Evolutionary conservation across 1,284 basidiomycete genomes (phyloP).

Genomic region (Tranzscheliella williamsii): DNA sequence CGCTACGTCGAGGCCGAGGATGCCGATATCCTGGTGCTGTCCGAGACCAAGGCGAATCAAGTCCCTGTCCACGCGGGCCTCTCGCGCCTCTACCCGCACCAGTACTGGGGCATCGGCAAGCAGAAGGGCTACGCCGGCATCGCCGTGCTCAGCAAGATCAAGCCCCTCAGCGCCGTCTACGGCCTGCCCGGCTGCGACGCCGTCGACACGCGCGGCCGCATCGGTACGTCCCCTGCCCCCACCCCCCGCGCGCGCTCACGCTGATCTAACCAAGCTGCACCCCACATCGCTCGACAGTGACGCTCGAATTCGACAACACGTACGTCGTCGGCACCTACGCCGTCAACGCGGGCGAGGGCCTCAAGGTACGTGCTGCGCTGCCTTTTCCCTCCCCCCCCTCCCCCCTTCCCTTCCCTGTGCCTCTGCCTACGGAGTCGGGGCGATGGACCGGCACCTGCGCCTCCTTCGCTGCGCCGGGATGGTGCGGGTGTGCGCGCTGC

Average conservation of each 20-base stretch:
- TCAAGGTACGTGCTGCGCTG: slow-evolving; percentile 69
- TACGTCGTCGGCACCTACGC: slow-evolving; percentile 82
- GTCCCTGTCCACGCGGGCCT: slow-evolving; percentile 45
- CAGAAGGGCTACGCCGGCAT: slow-evolving; percentile 69
- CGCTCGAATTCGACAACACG: slow-evolving; percentile 74
- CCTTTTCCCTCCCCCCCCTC: too few species aligned
- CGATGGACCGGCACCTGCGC: too few species aligned
- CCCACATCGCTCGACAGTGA: too few species aligned
- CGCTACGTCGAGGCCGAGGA: slow-evolving; percentile 56
- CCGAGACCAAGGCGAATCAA: slow-evolving; percentile 57
- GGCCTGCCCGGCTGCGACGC: slow-evolving; percentile 69
- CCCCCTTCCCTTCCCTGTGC: too few species aligned
- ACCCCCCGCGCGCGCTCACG: neutral
- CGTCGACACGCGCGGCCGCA: slow-evolving; percentile 44
- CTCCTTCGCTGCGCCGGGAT: too few species aligned
- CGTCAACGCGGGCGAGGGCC: slow-evolving; percentile 77
- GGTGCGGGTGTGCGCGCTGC: too few species aligned
- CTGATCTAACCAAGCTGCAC: neutral
- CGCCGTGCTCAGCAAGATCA: slow-evolving; percentile 76
- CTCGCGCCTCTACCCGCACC: slow-evolving; percentile 47
- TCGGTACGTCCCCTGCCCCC: slow-evolving; percentile 15
- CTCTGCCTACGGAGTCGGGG: too few species aligned
- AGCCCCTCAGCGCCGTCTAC: slow-evolving; percentile 68
- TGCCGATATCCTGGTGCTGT: slow-evolving; percentile 54
- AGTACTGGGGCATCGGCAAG: slow-evolving; percentile 57